Percentiles rank a stretch among this genome's conserved stretches.
Conservation (phyloP, 768 basidiomycete genomes). For the Amanita subjunquillea region DNA sequence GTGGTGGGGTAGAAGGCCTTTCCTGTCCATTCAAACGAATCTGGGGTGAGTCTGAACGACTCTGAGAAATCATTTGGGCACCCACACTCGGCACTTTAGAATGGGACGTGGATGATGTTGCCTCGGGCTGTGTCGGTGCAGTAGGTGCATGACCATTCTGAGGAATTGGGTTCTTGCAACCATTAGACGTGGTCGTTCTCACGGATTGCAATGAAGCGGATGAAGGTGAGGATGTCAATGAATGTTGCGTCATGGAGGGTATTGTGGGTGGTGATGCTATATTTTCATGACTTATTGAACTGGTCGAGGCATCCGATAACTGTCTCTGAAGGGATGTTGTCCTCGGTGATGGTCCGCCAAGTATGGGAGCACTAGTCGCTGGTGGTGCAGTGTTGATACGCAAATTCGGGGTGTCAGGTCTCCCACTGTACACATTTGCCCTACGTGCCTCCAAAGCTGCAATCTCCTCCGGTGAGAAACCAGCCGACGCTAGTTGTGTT, state of each 20-base stretch:
- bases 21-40: background rate
- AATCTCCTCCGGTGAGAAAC: conserved; percentile 65
- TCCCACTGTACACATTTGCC: conserved; percentile 23
- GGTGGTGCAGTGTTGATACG: conserved; percentile 9
- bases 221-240: conserved; percentile 11
- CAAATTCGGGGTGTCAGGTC: conserved; percentile 19
- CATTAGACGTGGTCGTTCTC: conserved; percentile 5
- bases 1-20: conserved; percentile 20
- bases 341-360: conserved; percentile 22
- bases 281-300: conserved; percentile 5
- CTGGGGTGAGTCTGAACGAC: background rate
- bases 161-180: conserved; percentile 7
- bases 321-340: conserved; percentile 25
- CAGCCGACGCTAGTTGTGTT: conserved; percentile 44
- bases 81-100: conserved; percentile 11
- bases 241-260: conserved; percentile 2
- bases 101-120: conserved; percentile 14
- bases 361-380: conserved; percentile 5
- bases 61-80: background rate
- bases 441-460: conserved; percentile 38
- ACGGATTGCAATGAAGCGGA: conserved; percentile 11
- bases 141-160: conserved; percentile 4
- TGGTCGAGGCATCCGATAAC: conserved; percentile 19
- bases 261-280: conserved; percentile 7
- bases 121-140: conserved; percentile 5